Percentiles rank a stretch among this genome's conserved stretches.
These are phyloP conservation scores for Yamadazyma dendronema DNA, from an alignment of 1,139 yeast species.

Conservation along the genomic window DNA sequence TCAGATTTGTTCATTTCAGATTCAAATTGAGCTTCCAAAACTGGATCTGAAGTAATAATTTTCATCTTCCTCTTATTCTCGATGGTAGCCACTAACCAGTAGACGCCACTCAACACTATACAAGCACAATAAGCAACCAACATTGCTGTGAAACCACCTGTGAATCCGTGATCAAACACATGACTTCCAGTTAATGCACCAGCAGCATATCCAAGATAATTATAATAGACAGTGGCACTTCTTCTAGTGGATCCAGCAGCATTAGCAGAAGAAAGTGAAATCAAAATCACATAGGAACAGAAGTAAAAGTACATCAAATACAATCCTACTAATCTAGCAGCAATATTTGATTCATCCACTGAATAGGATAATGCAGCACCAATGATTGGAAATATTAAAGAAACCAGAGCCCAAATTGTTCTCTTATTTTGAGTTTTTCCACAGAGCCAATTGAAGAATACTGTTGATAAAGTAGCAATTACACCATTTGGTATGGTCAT, in stretches of 20 bases:
- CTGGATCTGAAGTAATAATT: slow-evolving; percentile 10
- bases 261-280: slow-evolving; percentile 26
- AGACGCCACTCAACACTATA: slow-evolving; percentile 22
- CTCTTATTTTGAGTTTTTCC: slow-evolving; percentile 17
- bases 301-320: slow-evolving; percentile 25
- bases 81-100: slow-evolving; percentile 24
- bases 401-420: slow-evolving; percentile 15
- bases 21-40: slow-evolving; percentile 11
- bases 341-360: slow-evolving; percentile 16
- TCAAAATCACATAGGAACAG: slow-evolving; percentile 24
- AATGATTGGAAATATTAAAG: slow-evolving; percentile 19
- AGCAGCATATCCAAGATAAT: slow-evolving; percentile 24
- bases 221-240: slow-evolving; percentile 17
- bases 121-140: slow-evolving; percentile 22
- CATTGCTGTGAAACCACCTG: slow-evolving; percentile 24
- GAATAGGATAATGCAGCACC: slow-evolving; percentile 20
- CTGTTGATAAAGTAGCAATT: slow-evolving; percentile 20
- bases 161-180: slow-evolving; percentile 22
- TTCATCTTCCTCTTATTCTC: slow-evolving; percentile 21
- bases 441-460: slow-evolving; percentile 18
- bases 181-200: slow-evolving; percentile 34
- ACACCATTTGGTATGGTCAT: slow-evolving; percentile 27
- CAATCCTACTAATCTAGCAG: slow-evolving; percentile 21
- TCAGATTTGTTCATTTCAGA: slow-evolving; percentile 11
- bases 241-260: slow-evolving; percentile 28